These are phyloP conservation scores for Scedosporium dehoogii DNA, from an alignment of 2,329 filamentous ascomycete species.

Conservation along the genomic window DNA sequence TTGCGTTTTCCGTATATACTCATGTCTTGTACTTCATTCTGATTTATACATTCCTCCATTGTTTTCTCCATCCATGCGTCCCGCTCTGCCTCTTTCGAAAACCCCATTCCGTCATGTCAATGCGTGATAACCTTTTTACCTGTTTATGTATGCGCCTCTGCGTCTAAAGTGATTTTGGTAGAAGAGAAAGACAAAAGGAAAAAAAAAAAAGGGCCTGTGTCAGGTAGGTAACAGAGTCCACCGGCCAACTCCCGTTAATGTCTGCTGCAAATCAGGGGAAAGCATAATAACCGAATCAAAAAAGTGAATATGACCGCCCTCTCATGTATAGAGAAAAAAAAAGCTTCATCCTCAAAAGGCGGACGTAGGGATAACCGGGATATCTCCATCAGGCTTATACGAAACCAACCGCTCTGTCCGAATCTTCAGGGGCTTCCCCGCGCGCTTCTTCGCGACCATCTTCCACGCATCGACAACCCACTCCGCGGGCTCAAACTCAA, in stretches of 20 bases:
- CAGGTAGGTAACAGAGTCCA: not conserved
- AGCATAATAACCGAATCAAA: too few relatives aligned
- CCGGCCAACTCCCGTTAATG: too few relatives aligned
- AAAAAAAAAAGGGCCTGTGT: not conserved
- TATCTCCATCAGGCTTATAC: not conserved
- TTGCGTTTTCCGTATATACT: not conserved
- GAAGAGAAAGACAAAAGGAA: not conserved
- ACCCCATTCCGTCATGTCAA: too few relatives aligned
- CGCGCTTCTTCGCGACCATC: conserved; percentile 12
- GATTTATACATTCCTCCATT: not conserved
- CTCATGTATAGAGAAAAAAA: too few relatives aligned
- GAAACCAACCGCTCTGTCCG: not conserved
- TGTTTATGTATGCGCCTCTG: not conserved
- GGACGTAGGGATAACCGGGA: not conserved
- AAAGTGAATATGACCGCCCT: too few relatives aligned
- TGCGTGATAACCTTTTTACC: not conserved
- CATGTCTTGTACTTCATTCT: not conserved
- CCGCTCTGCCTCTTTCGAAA: not conserved
- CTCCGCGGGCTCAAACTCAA: conserved; percentile 13
- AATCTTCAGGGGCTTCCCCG: not conserved
- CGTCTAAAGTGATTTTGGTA: not conserved
- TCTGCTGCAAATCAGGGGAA: too few relatives aligned
- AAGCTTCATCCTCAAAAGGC: conserved; percentile 7
- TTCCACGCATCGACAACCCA: conserved; percentile 14
- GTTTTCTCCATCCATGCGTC: not conserved